These are phyloP conservation scores for Setaria viridis DNA, from an alignment of 202 grass and related monocot species.

Conservation along the genomic window DNA sequence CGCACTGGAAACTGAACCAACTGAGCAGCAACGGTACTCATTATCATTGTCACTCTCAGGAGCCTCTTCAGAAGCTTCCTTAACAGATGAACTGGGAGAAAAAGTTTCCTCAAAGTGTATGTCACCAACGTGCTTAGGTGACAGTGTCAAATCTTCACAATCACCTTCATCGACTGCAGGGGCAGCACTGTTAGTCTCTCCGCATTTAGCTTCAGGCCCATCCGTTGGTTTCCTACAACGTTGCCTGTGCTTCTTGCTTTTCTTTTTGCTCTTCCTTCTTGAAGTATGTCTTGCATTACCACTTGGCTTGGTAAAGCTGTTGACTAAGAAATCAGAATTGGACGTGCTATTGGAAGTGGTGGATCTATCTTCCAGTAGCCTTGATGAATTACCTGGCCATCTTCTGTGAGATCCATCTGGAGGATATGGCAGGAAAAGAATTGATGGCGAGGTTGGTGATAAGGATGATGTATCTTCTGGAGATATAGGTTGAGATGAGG, in stretches of 20 bases:
- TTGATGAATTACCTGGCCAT: slow-evolving; percentile 49
- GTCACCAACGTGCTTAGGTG: slow-evolving; percentile 55
- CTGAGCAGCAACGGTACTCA: slow-evolving; percentile 54
- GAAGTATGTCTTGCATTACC: slow-evolving; percentile 47
- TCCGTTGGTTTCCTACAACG: slow-evolving; percentile 43
- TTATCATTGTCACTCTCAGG: slow-evolving; percentile 66
- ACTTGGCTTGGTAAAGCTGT: slow-evolving; percentile 48
- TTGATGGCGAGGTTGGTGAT: slow-evolving; percentile 3
- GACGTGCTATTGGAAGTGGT: slow-evolving; percentile 44
- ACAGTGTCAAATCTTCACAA: slow-evolving; percentile 54
- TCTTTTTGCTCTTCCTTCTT: slow-evolving; percentile 84
- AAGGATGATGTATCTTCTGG: slow-evolving; percentile 40
- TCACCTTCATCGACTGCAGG: slow-evolving; percentile 41
- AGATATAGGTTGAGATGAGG: slow-evolving; percentile 31
- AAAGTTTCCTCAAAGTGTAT: slow-evolving; percentile 59
- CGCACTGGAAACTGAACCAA: slow-evolving; percentile 45
- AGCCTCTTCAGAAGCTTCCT: slow-evolving; percentile 60
- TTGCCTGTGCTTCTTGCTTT: slow-evolving; percentile 64
- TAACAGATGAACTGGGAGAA: slow-evolving; percentile 60
- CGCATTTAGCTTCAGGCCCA: slow-evolving; percentile 50
- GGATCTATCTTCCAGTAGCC: slow-evolving; percentile 35
- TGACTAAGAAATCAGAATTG: slow-evolving; percentile 64
- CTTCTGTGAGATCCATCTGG: slow-evolving; percentile 40
- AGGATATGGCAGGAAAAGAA: slow-evolving; percentile 21
- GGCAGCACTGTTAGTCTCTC: slow-evolving; percentile 31